Evolutionary conservation across 2,329 filamentous ascomycete species (phyloP), one percentile per base, ranked within the genome.

Genomic region (Cylindrodendrum hubeiense): DNA sequence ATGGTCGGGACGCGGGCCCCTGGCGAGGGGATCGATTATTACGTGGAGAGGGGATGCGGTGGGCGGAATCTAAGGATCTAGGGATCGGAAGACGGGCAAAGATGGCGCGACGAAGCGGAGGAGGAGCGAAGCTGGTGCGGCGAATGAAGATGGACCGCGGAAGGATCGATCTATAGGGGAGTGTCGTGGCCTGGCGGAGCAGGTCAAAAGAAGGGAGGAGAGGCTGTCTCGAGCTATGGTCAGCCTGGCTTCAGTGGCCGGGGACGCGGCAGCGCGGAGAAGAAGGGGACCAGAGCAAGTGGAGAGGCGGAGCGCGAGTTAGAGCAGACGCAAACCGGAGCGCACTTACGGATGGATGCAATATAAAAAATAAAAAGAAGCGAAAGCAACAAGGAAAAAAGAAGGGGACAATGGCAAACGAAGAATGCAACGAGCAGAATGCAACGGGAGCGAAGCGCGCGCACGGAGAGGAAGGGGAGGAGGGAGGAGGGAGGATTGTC

Each of bases 1-100:
- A 98, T 98, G 78, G 67, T 87, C 76, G 80, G 73, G 75, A 54
- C 59, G 55, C 60, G 56, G 54, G 28, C 55, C 69, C 55, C 64
- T 51, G 30, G 46, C 47, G 47, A 47, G 52, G 54, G 58, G 50
- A 58, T 63, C 46, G 49, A 22, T 59, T 63, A 59, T 66, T 54
- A 65, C 53, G 49, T 50, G 30, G 51, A 49, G 49, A 57, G 41
- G 43, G n/a, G 47, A 21, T 50, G 41, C 33, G 61, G 39, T 54
- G 55, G 61, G 39, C 43, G 43, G 43, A 43, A 64, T 64, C 51
- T 68, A 67, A 43, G 37, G 37, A n/a, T 39, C 37, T 39, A 39
- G n/a, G 37, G 53, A 52, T 67, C 47, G 58, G 30, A 62, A 63
- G 60, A 61, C 52, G 52, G n/a, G 60, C 47, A 55, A 54, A 60